These are phyloP conservation scores for Candida manassasensis DNA, from an alignment of 805 yeast species.

Conservation along the genomic window DNA sequence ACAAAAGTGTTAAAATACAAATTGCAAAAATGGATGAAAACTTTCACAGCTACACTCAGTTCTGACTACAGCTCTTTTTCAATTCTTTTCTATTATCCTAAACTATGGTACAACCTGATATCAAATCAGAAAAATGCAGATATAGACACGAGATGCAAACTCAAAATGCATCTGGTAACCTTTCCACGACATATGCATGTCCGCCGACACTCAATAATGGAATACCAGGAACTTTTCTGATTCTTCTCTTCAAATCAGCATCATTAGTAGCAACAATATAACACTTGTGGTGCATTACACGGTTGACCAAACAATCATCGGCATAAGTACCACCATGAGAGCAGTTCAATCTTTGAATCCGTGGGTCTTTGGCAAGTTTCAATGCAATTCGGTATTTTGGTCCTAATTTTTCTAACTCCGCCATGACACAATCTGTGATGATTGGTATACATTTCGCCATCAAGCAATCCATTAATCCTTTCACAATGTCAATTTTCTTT, in stretches of 20 bases:
- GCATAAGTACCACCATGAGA: slow-evolving; percentile 96
- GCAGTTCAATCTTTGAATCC: slow-evolving; percentile 82
- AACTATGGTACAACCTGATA: neutral
- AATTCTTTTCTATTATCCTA: neutral
- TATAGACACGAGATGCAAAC: neutral
- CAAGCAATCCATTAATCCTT: slow-evolving; percentile 94
- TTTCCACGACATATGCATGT: slow-evolving; percentile 86
- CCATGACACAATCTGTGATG: slow-evolving; percentile 96
- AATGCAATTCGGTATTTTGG: slow-evolving; percentile 92
- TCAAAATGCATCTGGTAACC: slow-evolving; percentile 89
- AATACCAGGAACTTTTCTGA: slow-evolving; percentile 95
- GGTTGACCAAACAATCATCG: slow-evolving; percentile 91
- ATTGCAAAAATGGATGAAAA: too few species aligned
- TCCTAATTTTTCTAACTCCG: slow-evolving; percentile 94
- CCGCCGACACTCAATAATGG: slow-evolving; percentile 97
- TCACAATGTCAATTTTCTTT: slow-evolving; percentile 89
- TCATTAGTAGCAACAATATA: slow-evolving; percentile 97
- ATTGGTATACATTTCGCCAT: slow-evolving; percentile 94
- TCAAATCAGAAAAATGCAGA: slow-evolving; percentile 2
- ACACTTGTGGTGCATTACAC: slow-evolving; percentile 95
- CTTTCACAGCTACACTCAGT: too few species aligned
- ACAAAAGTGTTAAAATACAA: too few species aligned
- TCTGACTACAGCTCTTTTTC: too few species aligned
- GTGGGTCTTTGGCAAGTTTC: slow-evolving; percentile 87
- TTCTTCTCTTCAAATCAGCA: slow-evolving; percentile 90